Evolutionary conservation across 1,139 yeast species (phyloP).

Genomic region (Geotrichum australiense): DNA sequence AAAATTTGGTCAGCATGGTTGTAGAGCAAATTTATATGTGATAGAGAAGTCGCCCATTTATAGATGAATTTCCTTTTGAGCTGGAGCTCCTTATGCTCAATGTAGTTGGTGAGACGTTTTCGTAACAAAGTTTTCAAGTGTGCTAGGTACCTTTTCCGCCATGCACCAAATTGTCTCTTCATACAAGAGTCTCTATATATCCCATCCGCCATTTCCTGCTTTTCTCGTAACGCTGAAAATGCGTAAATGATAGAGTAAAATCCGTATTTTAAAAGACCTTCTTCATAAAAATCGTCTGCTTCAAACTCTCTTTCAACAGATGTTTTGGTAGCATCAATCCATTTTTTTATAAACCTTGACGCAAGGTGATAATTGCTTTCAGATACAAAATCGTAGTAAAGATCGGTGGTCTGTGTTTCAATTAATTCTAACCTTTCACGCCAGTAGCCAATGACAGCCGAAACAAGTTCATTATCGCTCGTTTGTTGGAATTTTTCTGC

Average conservation of each 20-base stretch:
- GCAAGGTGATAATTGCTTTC: background rate
- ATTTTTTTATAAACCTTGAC: constrained; percentile 4
- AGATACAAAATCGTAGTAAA: background rate
- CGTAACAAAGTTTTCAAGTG: background rate
- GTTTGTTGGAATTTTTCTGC: constrained; percentile 17
- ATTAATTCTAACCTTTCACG: constrained; percentile 7
- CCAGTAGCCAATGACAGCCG: constrained; percentile 18
- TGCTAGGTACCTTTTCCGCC: constrained; percentile 5
- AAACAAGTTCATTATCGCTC: constrained; percentile 12
- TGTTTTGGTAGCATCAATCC: constrained; percentile 10
- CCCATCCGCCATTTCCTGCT: background rate
- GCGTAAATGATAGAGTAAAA: background rate
- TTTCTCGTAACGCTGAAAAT: background rate
- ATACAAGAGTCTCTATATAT: background rate
- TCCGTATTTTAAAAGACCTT: background rate
- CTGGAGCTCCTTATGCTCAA: background rate
- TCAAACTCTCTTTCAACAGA: background rate
- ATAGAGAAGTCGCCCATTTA: constrained; percentile 7
- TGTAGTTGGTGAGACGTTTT: background rate
- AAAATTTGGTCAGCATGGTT: constrained; percentile 5
- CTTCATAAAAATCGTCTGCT: constrained; percentile 13
- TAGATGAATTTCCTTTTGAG: constrained; percentile 4
- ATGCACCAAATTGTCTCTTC: constrained; percentile 2
- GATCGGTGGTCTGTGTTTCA: background rate
- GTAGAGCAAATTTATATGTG: constrained; percentile 3